A percentile compares a stretch with the other conserved stretches of the same genome.
phyloP scores from a whole-genome alignment of 495 filamentous ascomycete genomes.

The Podospora pseudocomata region DNA sequence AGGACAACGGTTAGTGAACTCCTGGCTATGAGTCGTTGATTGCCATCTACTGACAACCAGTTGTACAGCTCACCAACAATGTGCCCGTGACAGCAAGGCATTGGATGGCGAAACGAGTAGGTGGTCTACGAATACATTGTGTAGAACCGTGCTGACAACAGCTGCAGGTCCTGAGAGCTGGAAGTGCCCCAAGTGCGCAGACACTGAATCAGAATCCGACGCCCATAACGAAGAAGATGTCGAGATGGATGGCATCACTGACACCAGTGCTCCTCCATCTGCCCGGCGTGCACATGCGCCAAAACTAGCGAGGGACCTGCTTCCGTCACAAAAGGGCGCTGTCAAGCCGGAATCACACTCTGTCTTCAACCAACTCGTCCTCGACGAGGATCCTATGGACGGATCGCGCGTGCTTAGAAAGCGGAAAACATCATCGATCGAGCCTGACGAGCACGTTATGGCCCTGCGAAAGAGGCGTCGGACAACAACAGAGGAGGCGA shows the following conservation, averaged over 20 bases:
- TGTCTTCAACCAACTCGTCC: constrained; percentile 74
- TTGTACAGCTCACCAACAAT: constrained; percentile 83
- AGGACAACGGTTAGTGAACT: constrained; percentile 74
- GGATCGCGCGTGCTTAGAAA: constrained; percentile 84
- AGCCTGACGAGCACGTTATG: constrained; percentile 42
- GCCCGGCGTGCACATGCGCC: constrained; percentile 45
- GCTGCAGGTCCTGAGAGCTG: constrained; percentile 62
- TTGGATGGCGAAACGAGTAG: constrained; percentile 47
- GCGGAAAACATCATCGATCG: constrained; percentile 63
- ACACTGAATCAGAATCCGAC: constrained; percentile 56
- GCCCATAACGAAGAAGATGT: constrained; percentile 36
- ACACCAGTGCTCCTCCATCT: constrained; percentile 30
- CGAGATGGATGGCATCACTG: constrained; percentile 37
- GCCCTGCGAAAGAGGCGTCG: constrained; percentile 45
- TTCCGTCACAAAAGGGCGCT: constrained; percentile 66
- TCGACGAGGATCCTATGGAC: constrained; percentile 78
- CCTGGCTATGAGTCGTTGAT: constrained; percentile 17
- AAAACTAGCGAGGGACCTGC: constrained; percentile 66
- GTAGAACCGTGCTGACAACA: constrained; percentile 19
- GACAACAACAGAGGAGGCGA: constrained; percentile 34
- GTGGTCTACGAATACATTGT: background rate
- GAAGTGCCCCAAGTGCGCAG: constrained; percentile 76
- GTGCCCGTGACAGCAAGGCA: constrained; percentile 75
- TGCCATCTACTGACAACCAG: constrained; percentile 38
- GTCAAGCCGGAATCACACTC: constrained; percentile 79